Evolutionary conservation across 2,329 filamentous ascomycete genomes (phyloP).

Genomic region (Aspergillus fructus): DNA sequence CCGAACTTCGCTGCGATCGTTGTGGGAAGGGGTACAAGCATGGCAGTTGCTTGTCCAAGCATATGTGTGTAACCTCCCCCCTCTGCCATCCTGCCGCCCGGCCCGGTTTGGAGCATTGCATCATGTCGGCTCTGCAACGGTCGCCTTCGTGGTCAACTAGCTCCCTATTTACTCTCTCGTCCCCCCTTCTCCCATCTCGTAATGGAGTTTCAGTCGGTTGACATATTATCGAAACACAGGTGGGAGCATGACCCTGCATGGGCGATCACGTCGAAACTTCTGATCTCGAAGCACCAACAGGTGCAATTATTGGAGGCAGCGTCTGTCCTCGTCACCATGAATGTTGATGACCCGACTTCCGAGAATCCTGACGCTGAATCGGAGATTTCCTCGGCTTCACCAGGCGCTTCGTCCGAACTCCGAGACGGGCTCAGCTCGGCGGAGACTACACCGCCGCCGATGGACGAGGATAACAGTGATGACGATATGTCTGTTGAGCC

Average conservation of each 20-base stretch:
- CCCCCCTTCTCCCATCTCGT: slow-evolving; percentile 24
- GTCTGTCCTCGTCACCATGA: slow-evolving; percentile 95
- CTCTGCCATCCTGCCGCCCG: slow-evolving; percentile 48
- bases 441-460: slow-evolving; percentile 88
- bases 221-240: slow-evolving; percentile 57
- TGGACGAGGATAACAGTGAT: slow-evolving; percentile 54
- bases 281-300: slow-evolving; percentile 99
- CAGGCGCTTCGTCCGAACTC: slow-evolving; percentile 75
- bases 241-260: slow-evolving; percentile 99
- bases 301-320: slow-evolving; percentile 96
- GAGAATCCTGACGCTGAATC: slow-evolving; percentile 69
- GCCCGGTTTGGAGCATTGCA: slow-evolving; percentile 41
- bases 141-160: slow-evolving; percentile 39
- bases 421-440: slow-evolving; percentile 76
- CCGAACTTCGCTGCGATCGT: slow-evolving; percentile 92
- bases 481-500: slow-evolving; percentile 49
- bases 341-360: slow-evolving; percentile 59
- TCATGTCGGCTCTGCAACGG: slow-evolving; percentile 39
- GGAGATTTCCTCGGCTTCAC: slow-evolving; percentile 79
- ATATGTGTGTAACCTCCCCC: slow-evolving; percentile 83
- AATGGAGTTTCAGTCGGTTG: slow-evolving; percentile 35
- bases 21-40: slow-evolving; percentile 99
- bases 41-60: slow-evolving; percentile 99
- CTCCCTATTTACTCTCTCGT: slow-evolving; percentile 31
- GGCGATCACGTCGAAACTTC: slow-evolving; percentile 93